These are phyloP conservation scores for Kurtzmaniella quercitrusa DNA, from an alignment of 1,139 yeast genomes.

Conservation along the genomic window DNA sequence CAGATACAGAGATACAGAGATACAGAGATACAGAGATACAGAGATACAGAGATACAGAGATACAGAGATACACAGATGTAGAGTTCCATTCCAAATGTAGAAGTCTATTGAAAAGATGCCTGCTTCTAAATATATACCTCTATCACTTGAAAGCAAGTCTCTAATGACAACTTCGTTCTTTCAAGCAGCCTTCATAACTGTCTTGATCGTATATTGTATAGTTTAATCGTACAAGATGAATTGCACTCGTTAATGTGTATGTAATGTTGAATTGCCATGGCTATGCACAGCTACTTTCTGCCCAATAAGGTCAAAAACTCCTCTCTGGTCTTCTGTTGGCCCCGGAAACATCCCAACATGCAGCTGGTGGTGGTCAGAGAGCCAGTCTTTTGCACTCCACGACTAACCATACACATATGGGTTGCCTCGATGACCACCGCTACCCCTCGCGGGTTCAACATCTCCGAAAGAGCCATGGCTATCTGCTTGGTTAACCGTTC, in stretches of 20 bases:
- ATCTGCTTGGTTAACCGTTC: slow-evolving; percentile 95
- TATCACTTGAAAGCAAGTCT: too few species aligned
- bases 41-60: slow-evolving; percentile 1
- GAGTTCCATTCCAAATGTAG: too few species aligned
- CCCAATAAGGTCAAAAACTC: slow-evolving; percentile 85
- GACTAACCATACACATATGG: slow-evolving; percentile 99
- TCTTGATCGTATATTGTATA: not conserved
- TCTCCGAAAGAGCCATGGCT: slow-evolving; percentile 91
- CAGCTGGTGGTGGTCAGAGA: slow-evolving; percentile 93
- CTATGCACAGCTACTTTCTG: slow-evolving; percentile 23
- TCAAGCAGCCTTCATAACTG: not conserved
- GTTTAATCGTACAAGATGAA: slow-evolving; percentile 2
- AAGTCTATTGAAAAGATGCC: too few species aligned
- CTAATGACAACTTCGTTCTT: too few species aligned
- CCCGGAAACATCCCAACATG: slow-evolving; percentile 94
- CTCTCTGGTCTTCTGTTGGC: slow-evolving; percentile 91
- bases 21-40: not conserved
- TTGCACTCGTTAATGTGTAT: not conserved
- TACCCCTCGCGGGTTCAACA: slow-evolving; percentile 90
- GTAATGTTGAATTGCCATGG: not conserved
- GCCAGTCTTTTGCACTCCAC: slow-evolving; percentile 96
- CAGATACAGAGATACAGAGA: not conserved
- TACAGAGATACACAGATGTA: too few species aligned
- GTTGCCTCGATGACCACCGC: slow-evolving; percentile 98
- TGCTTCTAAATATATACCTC: too few species aligned